Base-by-base conservation (phyloP, 345 rosid species). In the Capsella bursapastoris region DNA sequence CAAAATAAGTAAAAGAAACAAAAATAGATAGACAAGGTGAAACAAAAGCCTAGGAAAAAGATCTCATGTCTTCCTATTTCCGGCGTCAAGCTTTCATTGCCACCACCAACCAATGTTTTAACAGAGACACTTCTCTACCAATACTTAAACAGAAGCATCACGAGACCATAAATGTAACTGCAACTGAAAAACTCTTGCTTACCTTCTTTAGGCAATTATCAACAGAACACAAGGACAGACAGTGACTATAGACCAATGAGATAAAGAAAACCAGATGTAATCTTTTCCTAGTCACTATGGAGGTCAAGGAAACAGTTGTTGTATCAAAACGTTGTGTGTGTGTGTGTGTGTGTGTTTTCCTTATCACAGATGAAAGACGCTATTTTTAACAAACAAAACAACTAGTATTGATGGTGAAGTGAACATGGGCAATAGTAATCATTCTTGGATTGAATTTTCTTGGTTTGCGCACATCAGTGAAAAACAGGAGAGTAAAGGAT, bases 151-250 rank as follows among this genome's bases (percentile, higher is more conserved):
- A 62, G 27, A 68, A 47, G 43, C 52, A 55, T 56, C 64, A 18
- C 35, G 25, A 63, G 34, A 45, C 52, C 32, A 70, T 34, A 56
- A 56, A 47, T 66, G 61, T 57, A 43, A 32, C 27, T 43, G 10
- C 29, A 43, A 68, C 15, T 75, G 44, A 55, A 47, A 8, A 70
- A 28, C 58, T 76, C 59, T 15, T 76, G 76, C 43, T 65, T 77
- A 31, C 55, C 55, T 66, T 49, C 67, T 77, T 64, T 57, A 48
- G 80, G 80, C n/a, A 64, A 57, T 77, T 31, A 71, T 40, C 67
- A 64, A 57, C 60, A 70, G 70, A 10, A 62, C 65, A 76, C 75
- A 57, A 56, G 58, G 80, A 77, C 76, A 64, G 57, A 48, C 44
- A 22, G 40, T 49, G 76, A 71, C 67, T 40, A 63, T 49, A 57